phyloP scores from a whole-genome alignment of 768 basidiomycete genomes.

The Paxillus ammoniavirescens region DNA sequence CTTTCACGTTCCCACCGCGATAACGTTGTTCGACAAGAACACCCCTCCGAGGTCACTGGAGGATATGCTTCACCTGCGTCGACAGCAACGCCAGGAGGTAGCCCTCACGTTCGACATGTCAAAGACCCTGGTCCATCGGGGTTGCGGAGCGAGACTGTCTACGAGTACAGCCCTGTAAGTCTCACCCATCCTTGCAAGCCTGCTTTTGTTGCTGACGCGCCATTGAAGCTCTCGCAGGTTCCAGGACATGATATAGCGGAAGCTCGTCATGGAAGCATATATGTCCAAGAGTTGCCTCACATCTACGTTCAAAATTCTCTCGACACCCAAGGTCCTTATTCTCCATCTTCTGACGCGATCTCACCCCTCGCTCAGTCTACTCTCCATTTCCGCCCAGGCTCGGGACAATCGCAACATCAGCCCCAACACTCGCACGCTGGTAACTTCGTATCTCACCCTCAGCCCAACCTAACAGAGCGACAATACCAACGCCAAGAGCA shows the following conservation, averaged over 20 bases:
- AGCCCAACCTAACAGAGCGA: constrained; percentile 3
- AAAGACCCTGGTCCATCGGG: constrained; percentile 22
- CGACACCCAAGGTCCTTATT: constrained; percentile 15
- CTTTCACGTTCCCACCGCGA: constrained; percentile 22
- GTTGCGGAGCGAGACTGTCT: constrained; percentile 25
- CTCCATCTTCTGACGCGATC: constrained; percentile 15
- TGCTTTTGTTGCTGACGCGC: neutral
- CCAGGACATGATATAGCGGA: constrained; percentile 19
- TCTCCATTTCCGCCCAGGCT: constrained; percentile 3
- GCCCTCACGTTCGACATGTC: constrained; percentile 28
- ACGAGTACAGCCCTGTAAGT: constrained; percentile 26
- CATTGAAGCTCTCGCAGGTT: constrained; percentile 17
- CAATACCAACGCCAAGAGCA: constrained; percentile 12
- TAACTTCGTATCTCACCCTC: constrained; percentile 9
- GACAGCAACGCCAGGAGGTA: constrained; percentile 41
- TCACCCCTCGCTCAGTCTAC: constrained; percentile 13
- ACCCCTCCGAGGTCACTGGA: constrained; percentile 16
- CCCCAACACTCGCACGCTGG: constrained; percentile 16
- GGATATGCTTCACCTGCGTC: constrained; percentile 45
- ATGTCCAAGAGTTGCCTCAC: constrained; percentile 19
- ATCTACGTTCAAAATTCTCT: constrained; percentile 20
- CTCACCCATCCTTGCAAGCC: neutral
- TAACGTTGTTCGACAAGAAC: constrained; percentile 25
- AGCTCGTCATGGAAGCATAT: constrained; percentile 28
- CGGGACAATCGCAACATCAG: constrained; percentile 5